Percentiles rank a stretch among this genome's conserved stretches.
Evolutionary conservation across 2,329 filamentous ascomycete genomes (phyloP).

Genomic region (Ophidiomyces ophidiicola): DNA sequence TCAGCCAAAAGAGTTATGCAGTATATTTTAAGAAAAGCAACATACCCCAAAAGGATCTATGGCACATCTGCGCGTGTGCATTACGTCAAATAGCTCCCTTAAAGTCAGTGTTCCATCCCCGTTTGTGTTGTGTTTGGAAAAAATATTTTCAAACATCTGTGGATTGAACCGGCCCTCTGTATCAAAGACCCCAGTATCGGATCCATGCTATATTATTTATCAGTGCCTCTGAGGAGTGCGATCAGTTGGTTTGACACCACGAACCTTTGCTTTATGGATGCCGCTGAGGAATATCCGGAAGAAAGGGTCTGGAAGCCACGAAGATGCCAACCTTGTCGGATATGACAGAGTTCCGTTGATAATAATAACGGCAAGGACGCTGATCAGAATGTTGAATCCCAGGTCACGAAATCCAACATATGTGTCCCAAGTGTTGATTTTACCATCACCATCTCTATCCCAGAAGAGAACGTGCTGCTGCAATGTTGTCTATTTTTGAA

Average conservation of each 20-base stretch:
- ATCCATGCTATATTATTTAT: conserved; percentile 27
- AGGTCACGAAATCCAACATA: conserved; percentile 37
- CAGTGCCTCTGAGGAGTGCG: background rate
- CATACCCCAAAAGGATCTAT: conserved; percentile 34
- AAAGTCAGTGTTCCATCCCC: conserved; percentile 20
- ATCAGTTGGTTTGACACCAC: background rate
- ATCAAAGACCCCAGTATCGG: conserved; percentile 38
- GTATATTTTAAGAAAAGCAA: conserved; percentile 18
- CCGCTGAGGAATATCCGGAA: conserved; percentile 27
- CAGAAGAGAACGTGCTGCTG: conserved; percentile 45
- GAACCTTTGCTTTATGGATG: conserved; percentile 25
- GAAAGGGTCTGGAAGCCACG: conserved; percentile 34
- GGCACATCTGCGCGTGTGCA: conserved; percentile 28
- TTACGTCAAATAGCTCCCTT: background rate
- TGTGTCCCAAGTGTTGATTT: conserved; percentile 44
- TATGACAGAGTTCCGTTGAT: conserved; percentile 42
- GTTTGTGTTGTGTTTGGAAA: conserved; percentile 36
- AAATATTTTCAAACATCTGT: conserved; percentile 42
- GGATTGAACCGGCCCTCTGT: conserved; percentile 39
- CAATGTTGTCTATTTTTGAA: conserved; percentile 27
- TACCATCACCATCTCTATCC: conserved; percentile 40
- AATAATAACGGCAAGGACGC: conserved; percentile 34
- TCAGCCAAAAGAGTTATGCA: background rate
- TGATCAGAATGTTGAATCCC: conserved; percentile 37
- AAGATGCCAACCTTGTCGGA: conserved; percentile 28